Evolutionary conservation across 2,329 filamentous ascomycete genomes (phyloP).

Genomic region (Geosmithia putterillii): DNA sequence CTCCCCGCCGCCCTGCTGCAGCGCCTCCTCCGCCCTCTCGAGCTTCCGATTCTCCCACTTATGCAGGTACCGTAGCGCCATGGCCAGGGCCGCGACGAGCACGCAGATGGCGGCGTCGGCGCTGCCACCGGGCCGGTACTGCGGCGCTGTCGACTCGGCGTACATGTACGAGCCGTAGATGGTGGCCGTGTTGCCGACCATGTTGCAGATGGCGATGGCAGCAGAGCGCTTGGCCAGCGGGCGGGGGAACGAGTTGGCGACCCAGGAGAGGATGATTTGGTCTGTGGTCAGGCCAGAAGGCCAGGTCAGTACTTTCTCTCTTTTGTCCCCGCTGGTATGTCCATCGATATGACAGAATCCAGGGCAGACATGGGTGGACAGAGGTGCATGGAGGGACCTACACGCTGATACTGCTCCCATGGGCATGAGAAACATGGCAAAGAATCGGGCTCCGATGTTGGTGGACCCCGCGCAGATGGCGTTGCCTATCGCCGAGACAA

Average conservation of each 20-base stretch:
- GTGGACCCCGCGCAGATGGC: conserved; percentile 40
- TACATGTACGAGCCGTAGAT: conserved; percentile 38
- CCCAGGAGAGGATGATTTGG: conserved; percentile 51
- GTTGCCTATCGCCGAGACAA: conserved; percentile 39
- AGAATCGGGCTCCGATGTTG: conserved; percentile 38
- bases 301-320: background rate
- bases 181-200: conserved; percentile 47
- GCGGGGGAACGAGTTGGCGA: conserved; percentile 60
- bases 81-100: conserved; percentile 41
- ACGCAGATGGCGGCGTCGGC: conserved; percentile 52
- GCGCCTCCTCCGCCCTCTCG: conserved; percentile 30
- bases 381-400: conserved; percentile 7
- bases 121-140: conserved; percentile 39
- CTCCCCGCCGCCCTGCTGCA: background rate
- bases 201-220: conserved; percentile 53
- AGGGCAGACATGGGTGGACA: no score
- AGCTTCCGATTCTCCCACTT: conserved; percentile 48
- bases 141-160: conserved; percentile 23
- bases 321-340: background rate
- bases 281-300: no score
- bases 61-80: conserved; percentile 39
- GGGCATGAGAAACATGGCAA: conserved; percentile 51
- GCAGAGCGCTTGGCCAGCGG: conserved; percentile 55
- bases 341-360: no score
- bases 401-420: conserved; percentile 38